These are phyloP conservation scores for Aureobasidium sp. DNA, from an alignment of 2,329 filamentous ascomycete genomes.

Conservation along the genomic window DNA sequence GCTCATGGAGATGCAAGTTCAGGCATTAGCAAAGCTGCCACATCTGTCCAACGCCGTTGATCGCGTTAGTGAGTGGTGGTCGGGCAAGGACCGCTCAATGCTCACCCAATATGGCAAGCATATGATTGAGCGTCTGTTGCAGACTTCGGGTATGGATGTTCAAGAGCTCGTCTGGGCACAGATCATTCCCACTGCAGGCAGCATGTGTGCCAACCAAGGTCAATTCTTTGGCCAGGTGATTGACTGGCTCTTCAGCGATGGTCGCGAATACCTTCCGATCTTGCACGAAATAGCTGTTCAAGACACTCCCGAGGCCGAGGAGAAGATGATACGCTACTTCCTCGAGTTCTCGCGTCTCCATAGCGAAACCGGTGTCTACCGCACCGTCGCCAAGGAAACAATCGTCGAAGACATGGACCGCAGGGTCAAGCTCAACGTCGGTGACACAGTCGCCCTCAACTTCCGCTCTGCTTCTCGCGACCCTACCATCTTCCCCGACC, in stretches of 20 bases:
- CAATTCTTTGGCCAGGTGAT: constrained; percentile 50
- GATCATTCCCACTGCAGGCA: constrained; percentile 48
- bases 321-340: constrained; percentile 43
- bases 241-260: constrained; percentile 46
- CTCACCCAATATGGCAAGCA: constrained; percentile 47
- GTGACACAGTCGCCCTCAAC: constrained; percentile 35
- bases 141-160: constrained; percentile 34
- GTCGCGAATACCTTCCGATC: constrained; percentile 37
- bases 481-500: constrained; percentile 32
- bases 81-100: constrained; percentile 21
- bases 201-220: constrained; percentile 48
- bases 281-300: constrained; percentile 41
- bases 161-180: constrained; percentile 48
- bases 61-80: constrained; percentile 6
- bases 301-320: constrained; percentile 37
- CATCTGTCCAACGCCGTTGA: constrained; percentile 22
- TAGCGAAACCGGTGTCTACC: constrained; percentile 35
- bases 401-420: constrained; percentile 26
- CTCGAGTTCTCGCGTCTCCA: constrained; percentile 37
- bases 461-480: constrained; percentile 35
- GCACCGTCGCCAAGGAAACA: constrained; percentile 27
- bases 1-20: constrained; percentile 41
- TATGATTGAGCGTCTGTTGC: constrained; percentile 46
- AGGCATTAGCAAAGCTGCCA: constrained; percentile 33
- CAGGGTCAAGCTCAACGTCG: constrained; percentile 26